Conservation (phyloP, 2,329 filamentous ascomycete species). For the Aureobasidium sp. region DNA sequence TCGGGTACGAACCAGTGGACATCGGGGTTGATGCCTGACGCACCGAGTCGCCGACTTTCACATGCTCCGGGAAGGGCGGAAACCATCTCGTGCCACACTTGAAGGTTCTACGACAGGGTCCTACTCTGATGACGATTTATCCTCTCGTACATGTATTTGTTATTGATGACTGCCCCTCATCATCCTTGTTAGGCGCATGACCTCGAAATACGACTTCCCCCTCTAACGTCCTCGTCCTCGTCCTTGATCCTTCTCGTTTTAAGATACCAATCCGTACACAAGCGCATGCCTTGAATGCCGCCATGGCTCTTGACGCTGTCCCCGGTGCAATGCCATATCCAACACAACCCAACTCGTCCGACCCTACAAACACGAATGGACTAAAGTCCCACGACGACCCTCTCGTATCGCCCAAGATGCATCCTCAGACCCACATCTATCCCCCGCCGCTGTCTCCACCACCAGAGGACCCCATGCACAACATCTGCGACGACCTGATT, state of each 20-base stretch:
- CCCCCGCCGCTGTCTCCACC: slow-evolving; percentile 4
- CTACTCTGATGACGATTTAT: not conserved
- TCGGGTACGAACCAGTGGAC: not conserved
- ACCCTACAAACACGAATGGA: slow-evolving; percentile 13
- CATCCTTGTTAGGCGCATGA: not conserved
- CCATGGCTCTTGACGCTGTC: slow-evolving; percentile 15
- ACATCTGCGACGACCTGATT: slow-evolving; percentile 30
- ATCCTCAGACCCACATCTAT: not conserved
- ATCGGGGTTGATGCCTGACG: too few species aligned
- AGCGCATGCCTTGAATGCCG: slow-evolving; percentile 2
- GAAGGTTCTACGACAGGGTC: not conserved
- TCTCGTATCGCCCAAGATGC: slow-evolving; percentile 5
- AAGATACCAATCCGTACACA: not conserved
- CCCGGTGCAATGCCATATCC: slow-evolving; percentile 16
- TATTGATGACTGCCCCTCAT: not conserved
- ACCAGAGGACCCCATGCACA: slow-evolving; percentile 12
- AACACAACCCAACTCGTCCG: slow-evolving; percentile 14
- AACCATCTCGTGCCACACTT: not conserved
- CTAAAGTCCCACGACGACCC: slow-evolving; percentile 3
- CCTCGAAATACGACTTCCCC: not conserved
- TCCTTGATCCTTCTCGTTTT: not conserved
- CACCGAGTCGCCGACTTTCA: not conserved
- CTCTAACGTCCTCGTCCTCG: not conserved
- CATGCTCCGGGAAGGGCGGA: not conserved
- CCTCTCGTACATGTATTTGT: not conserved